Percentiles rank a stretch among this genome's conserved stretches.
Evolutionary conservation across 192 early-diverging fungal species (phyloP).

Genomic region (Phycomyces blakesleeanus): DNA sequence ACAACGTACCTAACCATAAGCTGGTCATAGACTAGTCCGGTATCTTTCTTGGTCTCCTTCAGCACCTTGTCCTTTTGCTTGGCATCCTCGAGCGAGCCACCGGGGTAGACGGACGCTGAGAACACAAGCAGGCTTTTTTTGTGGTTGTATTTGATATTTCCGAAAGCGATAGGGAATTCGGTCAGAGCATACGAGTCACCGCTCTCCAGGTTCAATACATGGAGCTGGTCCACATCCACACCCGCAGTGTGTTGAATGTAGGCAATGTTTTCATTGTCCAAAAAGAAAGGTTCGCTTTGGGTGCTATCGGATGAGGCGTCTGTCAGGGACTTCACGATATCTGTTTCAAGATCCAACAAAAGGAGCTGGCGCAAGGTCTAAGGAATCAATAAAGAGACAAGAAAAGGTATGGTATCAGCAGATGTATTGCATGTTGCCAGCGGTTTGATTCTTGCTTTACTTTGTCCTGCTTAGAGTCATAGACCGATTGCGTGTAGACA

Average conservation of each 20-base stretch:
- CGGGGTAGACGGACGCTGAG: conserved; percentile 62
- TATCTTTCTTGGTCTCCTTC: conserved; percentile 45
- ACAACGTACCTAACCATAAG: conserved; percentile 62
- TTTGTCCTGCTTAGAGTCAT: conserved; percentile 46
- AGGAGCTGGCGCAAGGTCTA: conserved; percentile 54
- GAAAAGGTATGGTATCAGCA: neutral
- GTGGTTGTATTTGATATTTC: conserved; percentile 54
- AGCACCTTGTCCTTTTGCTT: conserved; percentile 45
- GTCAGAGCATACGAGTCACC: conserved; percentile 43
- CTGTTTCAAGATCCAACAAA: conserved; percentile 41
- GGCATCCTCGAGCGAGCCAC: conserved; percentile 49
- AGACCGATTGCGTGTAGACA: conserved; percentile 59
- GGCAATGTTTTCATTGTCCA: conserved; percentile 44
- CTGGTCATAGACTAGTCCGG: conserved; percentile 60
- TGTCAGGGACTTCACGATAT: conserved; percentile 41
- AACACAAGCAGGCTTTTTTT: conserved; percentile 55
- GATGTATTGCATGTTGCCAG: too few relatives aligned
- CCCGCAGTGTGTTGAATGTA: conserved; percentile 24
- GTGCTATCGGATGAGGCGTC: conserved; percentile 29
- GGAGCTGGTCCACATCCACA: conserved; percentile 38
- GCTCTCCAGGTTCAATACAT: conserved; percentile 31
- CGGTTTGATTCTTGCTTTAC: conserved; percentile 4
- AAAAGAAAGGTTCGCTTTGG: conserved; percentile 46
- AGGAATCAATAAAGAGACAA: conserved; percentile 10
- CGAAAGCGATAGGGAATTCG: conserved; percentile 49